Base-by-base conservation (phyloP, 2,329 filamentous ascomycete genomes). In the Davidsoniella virescens region DNA sequence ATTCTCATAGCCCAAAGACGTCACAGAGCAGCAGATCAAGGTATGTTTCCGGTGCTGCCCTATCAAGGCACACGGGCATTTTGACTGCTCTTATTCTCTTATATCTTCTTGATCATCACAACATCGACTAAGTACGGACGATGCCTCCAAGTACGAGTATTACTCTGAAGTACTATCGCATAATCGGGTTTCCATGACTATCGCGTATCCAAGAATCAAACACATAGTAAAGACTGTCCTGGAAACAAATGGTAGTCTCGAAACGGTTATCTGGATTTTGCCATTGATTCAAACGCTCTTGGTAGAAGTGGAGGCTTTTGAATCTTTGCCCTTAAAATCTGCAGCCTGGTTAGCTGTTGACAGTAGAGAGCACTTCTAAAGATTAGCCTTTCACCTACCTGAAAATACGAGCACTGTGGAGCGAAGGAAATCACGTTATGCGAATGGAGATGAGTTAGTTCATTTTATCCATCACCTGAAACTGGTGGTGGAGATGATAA, bases 1-100 rank as follows among this genome's bases (percentile, higher is more conserved):
- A 47, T 23, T 7, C 16, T 51, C 33, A 33, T 59, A 96, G 87
- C 92, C 92, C 66, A 81, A 82, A 73, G 92, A 98, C 80, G 87
- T 98, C 68, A 86, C 80, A 70, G 90, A 96, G 77, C 73, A 72
- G 72, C 86, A 93, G 81, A 93, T 98, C 73, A 96, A 98, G 92
- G 92, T 98, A 98, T 93, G 92, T 98, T 87, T 84, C 87, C 80
- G 74, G 78, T 83, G 73, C 82, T 81, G 52, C 43, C 51, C 33
- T 49, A 18, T 49, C 44, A 47, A 44, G 48, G 44, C 52, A 44
- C 52, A 43, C 52, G 44, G 52, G 52, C 48, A 53, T 53, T 50
- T 53, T 53, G 52, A 53, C 52, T 53, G 52, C 52, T 53, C 52
- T 53, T 43, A 50, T 50, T 38, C 10, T 51, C 17, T 40, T 6